Evolutionary conservation across 2,329 filamentous ascomycete species (phyloP).

Genomic region (Trematosphaeria pertusa): DNA sequence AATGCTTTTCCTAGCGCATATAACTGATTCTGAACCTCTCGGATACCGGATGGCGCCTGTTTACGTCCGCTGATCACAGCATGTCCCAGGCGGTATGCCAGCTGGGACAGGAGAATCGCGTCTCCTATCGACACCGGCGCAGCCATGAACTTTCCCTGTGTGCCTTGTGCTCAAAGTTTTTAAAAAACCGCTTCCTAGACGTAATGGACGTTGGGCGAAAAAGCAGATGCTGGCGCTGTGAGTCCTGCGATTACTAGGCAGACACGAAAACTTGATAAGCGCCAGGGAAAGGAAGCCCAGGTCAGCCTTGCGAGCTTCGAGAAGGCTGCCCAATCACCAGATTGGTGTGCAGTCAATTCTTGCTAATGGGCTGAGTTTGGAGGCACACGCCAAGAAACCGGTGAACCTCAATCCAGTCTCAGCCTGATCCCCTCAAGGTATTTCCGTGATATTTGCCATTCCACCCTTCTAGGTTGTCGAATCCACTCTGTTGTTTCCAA

Average conservation of each 20-base stretch:
- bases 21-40: constrained; percentile 8
- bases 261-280: no score
- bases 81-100: constrained; percentile 5
- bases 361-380: neutral
- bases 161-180: neutral
- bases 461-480: no score
- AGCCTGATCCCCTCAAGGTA: no score
- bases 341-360: no score
- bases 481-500: no score
- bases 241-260: no score
- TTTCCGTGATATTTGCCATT: no score
- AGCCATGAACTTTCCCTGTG: no score
- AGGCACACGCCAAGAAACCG: neutral
- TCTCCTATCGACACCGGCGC: constrained; percentile 9
- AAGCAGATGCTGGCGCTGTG: neutral
- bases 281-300: no score
- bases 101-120: constrained; percentile 10
- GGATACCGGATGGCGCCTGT: constrained; percentile 8
- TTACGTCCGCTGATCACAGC: constrained; percentile 11
- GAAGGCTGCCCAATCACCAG: no score
- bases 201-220: neutral
- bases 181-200: neutral
- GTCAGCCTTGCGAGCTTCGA: no score
- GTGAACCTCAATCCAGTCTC: no score
- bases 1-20: constrained; percentile 5